Conservation (phyloP, 805 yeast genomes). For the Candida corydali region DNA sequence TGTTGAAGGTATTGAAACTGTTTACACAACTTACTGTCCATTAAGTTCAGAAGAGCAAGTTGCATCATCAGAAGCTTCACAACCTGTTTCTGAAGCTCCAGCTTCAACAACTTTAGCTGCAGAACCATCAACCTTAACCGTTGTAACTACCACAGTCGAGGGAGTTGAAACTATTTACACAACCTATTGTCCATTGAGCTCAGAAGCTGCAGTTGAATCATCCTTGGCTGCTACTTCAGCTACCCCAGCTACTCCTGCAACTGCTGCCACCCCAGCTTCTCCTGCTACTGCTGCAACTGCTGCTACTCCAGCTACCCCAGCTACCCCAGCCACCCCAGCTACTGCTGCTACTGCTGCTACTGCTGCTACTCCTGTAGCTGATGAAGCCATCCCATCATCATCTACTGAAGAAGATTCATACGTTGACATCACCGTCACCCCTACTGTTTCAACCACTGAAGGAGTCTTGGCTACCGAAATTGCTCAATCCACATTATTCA, state of each 20-base stretch:
- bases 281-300: constrained; percentile 8
- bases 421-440: constrained; percentile 49
- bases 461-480: constrained; percentile 42
- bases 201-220: constrained; percentile 12
- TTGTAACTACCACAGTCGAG: constrained; percentile 29
- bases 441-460: constrained; percentile 43
- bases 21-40: constrained; percentile 36
- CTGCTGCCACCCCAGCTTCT: constrained; percentile 11
- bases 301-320: constrained; percentile 11
- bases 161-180: constrained; percentile 33
- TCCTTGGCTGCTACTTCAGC: constrained; percentile 6
- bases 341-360: constrained; percentile 12
- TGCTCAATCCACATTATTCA: constrained; percentile 32
- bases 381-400: constrained; percentile 13
- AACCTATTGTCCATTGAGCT: constrained; percentile 33
- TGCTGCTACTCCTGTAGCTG: constrained; percentile 10
- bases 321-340: constrained; percentile 7
- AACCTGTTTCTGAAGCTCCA: constrained; percentile 8
- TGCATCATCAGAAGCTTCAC: constrained; percentile 6
- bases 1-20: constrained; percentile 28
- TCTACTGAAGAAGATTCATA: constrained; percentile 19
- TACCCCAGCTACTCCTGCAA: constrained; percentile 11
- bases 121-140: constrained; percentile 10
- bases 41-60: constrained; percentile 19
- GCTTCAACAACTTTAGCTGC: constrained; percentile 3